Evolutionary conservation across 352 stramenopile genomes (phyloP), one percentile per base, ranked within the genome.

Genomic region (Globisporangium cylindrosporum): DNA sequence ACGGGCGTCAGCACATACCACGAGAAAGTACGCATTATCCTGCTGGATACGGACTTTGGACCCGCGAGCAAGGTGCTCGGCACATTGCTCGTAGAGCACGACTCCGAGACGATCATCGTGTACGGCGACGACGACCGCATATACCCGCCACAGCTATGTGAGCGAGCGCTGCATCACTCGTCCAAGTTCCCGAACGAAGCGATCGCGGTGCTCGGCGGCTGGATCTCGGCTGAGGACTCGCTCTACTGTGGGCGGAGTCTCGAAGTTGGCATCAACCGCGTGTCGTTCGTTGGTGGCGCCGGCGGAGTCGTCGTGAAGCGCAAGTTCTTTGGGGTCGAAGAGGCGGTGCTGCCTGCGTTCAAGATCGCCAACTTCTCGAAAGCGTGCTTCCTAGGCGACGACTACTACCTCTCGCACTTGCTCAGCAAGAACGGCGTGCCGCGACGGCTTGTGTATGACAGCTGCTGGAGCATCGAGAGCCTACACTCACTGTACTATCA

Each of bases 81-180:
- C 10, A 77, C 75, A 14, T 43, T 88, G 32, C 66, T 88, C 48
- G 74, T 84, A 10, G 80, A 88, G 60, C 75, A 82, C 27, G 80
- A 88, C 24, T 72, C 77, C 1, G 75, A 88, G n/a, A 86, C 80
- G 1, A 73, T 88, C n/a, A 84, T 88, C 63, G 77, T 88, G 2
- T 88, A 88, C 38, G 80, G 80, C 3, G 80, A 88, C 55, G 76
- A 88, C 55, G 80, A 88, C 38, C 76, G 77, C 4, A 18, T 78
- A 3, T 84, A 85, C 54, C 75, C 75, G 1, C 54, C 64, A 4
- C 73, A 88, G 43, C 53, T 88, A 3, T 75, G 71, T n/a, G 73
- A 78, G 38, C 75, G 80, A 10, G 69, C 68, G 4, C 64, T 82
- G 41, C 69, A 86, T 59, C 83, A 84, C 53, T 78, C 76, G 49